Evolutionary conservation across 2,329 filamentous ascomycete species (phyloP).

Genomic region (Cryphonectria japonica): DNA sequence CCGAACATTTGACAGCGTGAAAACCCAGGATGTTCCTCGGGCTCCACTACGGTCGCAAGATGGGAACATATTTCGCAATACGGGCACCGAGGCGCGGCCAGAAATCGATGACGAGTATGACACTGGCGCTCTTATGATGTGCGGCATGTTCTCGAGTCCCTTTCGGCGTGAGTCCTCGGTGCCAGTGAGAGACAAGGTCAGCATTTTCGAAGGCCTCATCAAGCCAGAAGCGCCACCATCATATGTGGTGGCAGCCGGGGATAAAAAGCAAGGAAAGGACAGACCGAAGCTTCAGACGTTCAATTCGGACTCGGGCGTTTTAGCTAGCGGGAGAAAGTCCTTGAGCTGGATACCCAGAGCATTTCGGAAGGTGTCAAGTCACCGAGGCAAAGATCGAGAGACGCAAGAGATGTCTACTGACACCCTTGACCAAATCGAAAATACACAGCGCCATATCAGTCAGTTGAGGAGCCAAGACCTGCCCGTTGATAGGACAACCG

Average conservation of each 20-base stretch:
- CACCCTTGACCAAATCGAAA: background rate
- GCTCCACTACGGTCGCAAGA: background rate
- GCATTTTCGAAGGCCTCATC: constrained; percentile 23
- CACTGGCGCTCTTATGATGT: constrained; percentile 6
- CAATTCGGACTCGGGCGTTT: background rate
- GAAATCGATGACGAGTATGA: background rate
- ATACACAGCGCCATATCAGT: background rate
- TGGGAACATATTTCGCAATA: background rate
- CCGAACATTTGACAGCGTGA: background rate
- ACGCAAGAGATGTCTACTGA: background rate
- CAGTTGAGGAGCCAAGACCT: background rate
- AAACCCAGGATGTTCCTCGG: background rate
- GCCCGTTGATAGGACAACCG: background rate
- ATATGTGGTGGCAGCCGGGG: background rate
- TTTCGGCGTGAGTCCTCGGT: constrained; percentile 8
- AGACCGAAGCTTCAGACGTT: background rate
- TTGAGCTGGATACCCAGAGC: constrained; percentile 5
- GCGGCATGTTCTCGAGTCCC: constrained; percentile 6
- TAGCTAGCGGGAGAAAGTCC: background rate
- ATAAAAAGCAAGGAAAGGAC: background rate
- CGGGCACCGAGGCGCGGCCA: background rate
- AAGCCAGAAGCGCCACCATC: constrained; percentile 4
- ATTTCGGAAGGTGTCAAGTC: background rate
- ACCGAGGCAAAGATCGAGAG: background rate
- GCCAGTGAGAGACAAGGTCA: constrained; percentile 16